Conservation (phyloP, 352 stramenopile species). For the Hyaloperonospora arabidopsidis region DNA sequence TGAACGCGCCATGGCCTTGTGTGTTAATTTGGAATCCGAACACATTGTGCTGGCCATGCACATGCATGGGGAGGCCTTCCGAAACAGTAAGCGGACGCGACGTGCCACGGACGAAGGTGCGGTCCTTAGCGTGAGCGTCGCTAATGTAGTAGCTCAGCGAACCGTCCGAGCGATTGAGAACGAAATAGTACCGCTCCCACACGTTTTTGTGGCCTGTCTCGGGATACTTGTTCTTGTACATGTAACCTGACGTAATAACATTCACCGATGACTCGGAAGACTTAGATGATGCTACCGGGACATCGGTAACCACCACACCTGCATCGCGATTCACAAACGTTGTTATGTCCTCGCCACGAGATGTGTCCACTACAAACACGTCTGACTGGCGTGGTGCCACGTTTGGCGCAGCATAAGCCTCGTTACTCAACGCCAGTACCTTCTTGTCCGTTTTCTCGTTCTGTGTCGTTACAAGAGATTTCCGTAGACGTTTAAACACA, state of each 20-base stretch:
- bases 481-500: slow-evolving; percentile 72
- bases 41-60: slow-evolving; percentile 56
- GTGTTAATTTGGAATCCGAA: slow-evolving; percentile 86
- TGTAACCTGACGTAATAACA: slow-evolving; percentile 75
- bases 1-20: slow-evolving; percentile 75
- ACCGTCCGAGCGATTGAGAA: slow-evolving; percentile 64
- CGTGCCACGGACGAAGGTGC: slow-evolving; percentile 77
- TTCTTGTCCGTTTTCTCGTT: slow-evolving; percentile 62
- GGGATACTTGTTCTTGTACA: slow-evolving; percentile 84
- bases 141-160: slow-evolving; percentile 83
- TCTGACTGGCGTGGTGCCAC: slow-evolving; percentile 48
- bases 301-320: slow-evolving; percentile 56
- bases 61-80: slow-evolving; percentile 68
- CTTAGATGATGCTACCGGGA: slow-evolving; percentile 34
- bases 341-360: slow-evolving; percentile 75
- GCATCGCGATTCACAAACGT: slow-evolving; percentile 70
- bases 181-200: slow-evolving; percentile 84
- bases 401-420: slow-evolving; percentile 45
- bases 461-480: slow-evolving; percentile 64
- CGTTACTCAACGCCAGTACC: slow-evolving; percentile 60
- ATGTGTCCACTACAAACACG: slow-evolving; percentile 72
- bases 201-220: slow-evolving; percentile 72
- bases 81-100: slow-evolving; percentile 70
- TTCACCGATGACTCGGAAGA: slow-evolving; percentile 36
- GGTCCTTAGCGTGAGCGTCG: slow-evolving; percentile 76